Conservation (phyloP, 2,329 filamentous ascomycete genomes). For the Venturia nashicola region DNA sequence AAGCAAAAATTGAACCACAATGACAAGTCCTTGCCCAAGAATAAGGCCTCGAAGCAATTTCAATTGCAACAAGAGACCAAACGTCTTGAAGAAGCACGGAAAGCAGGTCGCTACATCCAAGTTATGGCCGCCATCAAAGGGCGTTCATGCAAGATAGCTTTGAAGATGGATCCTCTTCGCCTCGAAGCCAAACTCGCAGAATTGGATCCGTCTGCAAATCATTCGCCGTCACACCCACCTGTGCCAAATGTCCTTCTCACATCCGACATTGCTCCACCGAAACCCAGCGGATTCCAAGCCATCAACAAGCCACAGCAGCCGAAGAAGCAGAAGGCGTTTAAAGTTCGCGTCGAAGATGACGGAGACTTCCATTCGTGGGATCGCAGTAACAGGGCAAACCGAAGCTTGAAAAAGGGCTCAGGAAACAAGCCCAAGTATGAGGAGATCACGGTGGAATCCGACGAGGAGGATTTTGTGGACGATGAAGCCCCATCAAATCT, state of each 20-base stretch:
- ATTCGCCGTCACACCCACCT: conserved; percentile 13
- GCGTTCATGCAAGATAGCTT: conserved; percentile 31
- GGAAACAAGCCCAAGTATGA: conserved; percentile 25
- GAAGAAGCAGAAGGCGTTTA: conserved; percentile 18
- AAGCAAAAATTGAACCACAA: conserved; percentile 16
- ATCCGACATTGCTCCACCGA: conserved; percentile 21
- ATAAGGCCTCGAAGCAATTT: conserved; percentile 33
- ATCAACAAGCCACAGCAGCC: conserved; percentile 11
- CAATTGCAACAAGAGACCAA: conserved; percentile 34
- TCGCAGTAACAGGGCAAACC: conserved; percentile 15
- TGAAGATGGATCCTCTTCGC: conserved; percentile 24
- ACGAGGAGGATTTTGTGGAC: conserved; percentile 24
- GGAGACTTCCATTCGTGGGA: conserved; percentile 25
- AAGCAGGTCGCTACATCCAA: conserved; percentile 32
- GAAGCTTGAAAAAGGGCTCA: conserved; percentile 12
- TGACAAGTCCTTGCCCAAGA: conserved; percentile 21
- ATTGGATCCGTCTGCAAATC: neutral
- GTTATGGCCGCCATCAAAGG: conserved; percentile 33
- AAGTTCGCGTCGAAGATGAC: conserved; percentile 26
- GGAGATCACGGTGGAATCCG: conserved; percentile 33
- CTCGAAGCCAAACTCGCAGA: conserved; percentile 17
- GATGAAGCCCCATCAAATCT: conserved; percentile 12
- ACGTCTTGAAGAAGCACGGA: conserved; percentile 28
- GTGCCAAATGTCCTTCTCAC: conserved; percentile 18
- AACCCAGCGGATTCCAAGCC: conserved; percentile 13